Evolutionary conservation across 306 rosid genomes (phyloP).

Genomic region (Cucumis hystrix): DNA sequence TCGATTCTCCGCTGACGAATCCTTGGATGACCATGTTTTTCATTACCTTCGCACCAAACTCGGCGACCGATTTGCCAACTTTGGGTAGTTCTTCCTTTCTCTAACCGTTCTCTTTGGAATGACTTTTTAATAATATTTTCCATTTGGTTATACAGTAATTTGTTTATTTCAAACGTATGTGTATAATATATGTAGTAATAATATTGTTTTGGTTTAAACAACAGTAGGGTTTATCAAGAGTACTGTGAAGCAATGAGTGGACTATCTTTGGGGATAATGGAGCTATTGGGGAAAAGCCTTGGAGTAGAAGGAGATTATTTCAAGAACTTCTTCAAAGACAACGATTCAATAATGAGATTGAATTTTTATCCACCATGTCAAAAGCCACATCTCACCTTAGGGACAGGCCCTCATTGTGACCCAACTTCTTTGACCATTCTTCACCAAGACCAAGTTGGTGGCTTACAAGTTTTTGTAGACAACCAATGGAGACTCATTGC

Average conservation of each 20-base stretch:
- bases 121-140: too few relatives aligned
- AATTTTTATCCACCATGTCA: slow-evolving; percentile 92
- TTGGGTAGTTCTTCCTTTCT: slow-evolving; percentile 32
- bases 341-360: slow-evolving; percentile 80
- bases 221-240: slow-evolving; percentile 50
- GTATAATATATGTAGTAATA: too few relatives aligned
- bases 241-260: slow-evolving; percentile 79
- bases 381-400: slow-evolving; percentile 70
- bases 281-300: slow-evolving; percentile 76
- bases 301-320: slow-evolving; percentile 47
- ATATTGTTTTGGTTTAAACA: neutral
- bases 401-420: slow-evolving; percentile 97
- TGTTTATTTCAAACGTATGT: too few relatives aligned
- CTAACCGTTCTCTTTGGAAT: too few relatives aligned
- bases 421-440: slow-evolving; percentile 92
- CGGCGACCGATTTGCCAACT: slow-evolving; percentile 46
- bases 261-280: slow-evolving; percentile 91
- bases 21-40: slow-evolving; percentile 19
- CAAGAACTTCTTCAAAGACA: slow-evolving; percentile 61
- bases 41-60: slow-evolving; percentile 35
- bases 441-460: slow-evolving; percentile 88
- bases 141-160: too few relatives aligned
- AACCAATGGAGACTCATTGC: slow-evolving; percentile 59
- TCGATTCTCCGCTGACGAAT: slow-evolving; percentile 29
- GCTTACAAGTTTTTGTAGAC: slow-evolving; percentile 80